Conservation (phyloP, 169 alveolate species). For the Plasmodium vivax region DNA sequence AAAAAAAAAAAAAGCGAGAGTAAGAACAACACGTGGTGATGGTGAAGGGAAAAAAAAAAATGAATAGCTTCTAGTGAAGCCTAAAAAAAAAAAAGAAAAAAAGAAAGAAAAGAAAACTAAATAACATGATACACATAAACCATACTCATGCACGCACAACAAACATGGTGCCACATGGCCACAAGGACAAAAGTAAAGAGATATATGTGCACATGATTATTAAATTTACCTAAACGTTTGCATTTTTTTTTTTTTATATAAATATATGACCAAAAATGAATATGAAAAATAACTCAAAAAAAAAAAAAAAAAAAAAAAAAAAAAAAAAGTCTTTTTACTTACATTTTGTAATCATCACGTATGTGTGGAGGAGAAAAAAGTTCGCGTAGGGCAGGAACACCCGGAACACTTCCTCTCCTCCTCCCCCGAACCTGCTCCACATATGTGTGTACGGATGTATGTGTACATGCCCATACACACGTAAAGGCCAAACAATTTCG, state of each 20-base stretch:
- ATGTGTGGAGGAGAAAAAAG: not conserved
- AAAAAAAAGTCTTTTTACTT: not conserved
- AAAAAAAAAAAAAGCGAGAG: not conserved
- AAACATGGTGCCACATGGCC: not conserved
- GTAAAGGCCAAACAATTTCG: not conserved
- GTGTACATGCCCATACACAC: not conserved
- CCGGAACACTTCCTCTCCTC: not conserved
- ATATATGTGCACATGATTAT: not conserved
- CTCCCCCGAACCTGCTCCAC: not conserved
- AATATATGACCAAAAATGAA: not conserved
- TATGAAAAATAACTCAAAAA: not conserved
- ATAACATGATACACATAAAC: not conserved
- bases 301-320: not conserved
- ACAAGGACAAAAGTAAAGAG: not conserved
- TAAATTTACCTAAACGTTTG: not conserved
- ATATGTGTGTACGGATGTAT: not conserved
- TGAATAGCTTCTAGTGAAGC: constrained; percentile 72
- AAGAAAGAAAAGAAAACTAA: not conserved
- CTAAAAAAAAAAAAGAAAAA: constrained; percentile 21
- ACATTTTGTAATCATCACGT: not conserved
- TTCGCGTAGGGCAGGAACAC: not conserved
- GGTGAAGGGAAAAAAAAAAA: not conserved
- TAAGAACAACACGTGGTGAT: too few relatives aligned
- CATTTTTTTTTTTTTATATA: not conserved
- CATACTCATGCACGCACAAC: constrained; percentile 6